Evolutionary conservation across 768 basidiomycete genomes (phyloP), one percentile per base, ranked within the genome.

Genomic region (Tubosaeta sp.): DNA sequence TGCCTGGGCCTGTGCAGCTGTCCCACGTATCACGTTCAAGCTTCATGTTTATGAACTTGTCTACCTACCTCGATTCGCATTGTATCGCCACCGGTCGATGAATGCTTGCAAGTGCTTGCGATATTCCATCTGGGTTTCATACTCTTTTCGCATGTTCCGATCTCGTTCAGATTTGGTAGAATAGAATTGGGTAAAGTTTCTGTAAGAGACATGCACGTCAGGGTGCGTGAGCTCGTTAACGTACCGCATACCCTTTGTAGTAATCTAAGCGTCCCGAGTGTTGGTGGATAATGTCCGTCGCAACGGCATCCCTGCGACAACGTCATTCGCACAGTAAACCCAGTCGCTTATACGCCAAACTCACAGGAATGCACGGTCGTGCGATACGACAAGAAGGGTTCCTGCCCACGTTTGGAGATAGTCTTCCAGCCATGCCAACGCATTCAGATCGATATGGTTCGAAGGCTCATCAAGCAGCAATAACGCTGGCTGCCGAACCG

Each of bases 181-280:
- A 67, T 99, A 98, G 78, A 99, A 98, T 68, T 98, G 94, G 1
- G 90, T 85, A 70, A 98, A 99, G 73, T 98, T 98, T 51, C 89
- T 91, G 57, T 2, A 38, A n/a, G 5, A 31, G 36, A 40, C 21
- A 27, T 32, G 18, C 9, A 7, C n/a, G n/a, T n/a, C n/a, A n/a
- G n/a, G n/a, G n/a, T n/a, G n/a, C n/a, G n/a, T n/a, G n/a, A n/a
- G n/a, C n/a, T n/a, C n/a, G n/a, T n/a, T n/a, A n/a, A n/a, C n/a
- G n/a, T 12, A 18, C 30, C 34, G 57, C 73, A 24, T 61, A 88
- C 83, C 95, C 96, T 74, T 97, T 96, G 76, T 94, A 98, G 73
- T 98, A 98, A 67, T 98, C 94, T 18, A 98, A 77, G 41, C 96
- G 81, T 48, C 78, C 86, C 1, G 87, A 93, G 67, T 97, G 94